These are phyloP conservation scores for Metarhizium robertsii DNA, from an alignment of 2,329 filamentous ascomycete species.

Conservation along the genomic window DNA sequence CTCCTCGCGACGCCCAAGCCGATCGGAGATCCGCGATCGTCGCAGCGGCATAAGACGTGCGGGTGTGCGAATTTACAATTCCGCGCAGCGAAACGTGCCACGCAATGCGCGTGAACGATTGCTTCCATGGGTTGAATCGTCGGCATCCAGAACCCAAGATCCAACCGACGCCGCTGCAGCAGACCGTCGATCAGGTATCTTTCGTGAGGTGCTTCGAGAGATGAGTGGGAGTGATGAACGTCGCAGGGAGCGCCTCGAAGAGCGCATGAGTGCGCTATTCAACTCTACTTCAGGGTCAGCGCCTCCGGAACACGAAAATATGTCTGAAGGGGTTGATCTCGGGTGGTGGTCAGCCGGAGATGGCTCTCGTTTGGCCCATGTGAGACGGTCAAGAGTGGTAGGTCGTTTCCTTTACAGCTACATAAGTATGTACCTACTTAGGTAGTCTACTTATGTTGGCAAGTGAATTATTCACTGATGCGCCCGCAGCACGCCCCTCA, in stretches of 20 bases:
- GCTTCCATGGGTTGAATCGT: slow-evolving; percentile 14
- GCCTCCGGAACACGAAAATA: slow-evolving; percentile 8
- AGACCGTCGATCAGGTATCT: slow-evolving; percentile 1
- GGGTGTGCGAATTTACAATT: slow-evolving; percentile 18
- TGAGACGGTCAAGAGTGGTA: slow-evolving; percentile 14
- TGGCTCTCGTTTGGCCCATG: slow-evolving; percentile 7
- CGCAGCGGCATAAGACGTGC: slow-evolving; percentile 14
- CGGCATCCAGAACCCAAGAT: slow-evolving; percentile 6
- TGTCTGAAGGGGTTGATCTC: slow-evolving; percentile 8
- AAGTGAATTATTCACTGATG: neutral
- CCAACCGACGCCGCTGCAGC: neutral
- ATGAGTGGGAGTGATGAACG: slow-evolving; percentile 14
- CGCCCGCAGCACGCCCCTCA: neutral
- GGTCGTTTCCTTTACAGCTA: slow-evolving; percentile 6
- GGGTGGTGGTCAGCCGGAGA: slow-evolving; percentile 17
- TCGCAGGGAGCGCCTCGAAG: slow-evolving; percentile 18
- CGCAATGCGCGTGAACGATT: slow-evolving; percentile 9
- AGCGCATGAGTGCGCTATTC: slow-evolving; percentile 18
- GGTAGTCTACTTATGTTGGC: neutral
- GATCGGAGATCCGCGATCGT: slow-evolving; percentile 22
- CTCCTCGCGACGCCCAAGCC: slow-evolving; percentile 29
- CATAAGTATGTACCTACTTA: too few species aligned
- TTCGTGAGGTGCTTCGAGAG: slow-evolving; percentile 6
- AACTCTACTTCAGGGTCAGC: slow-evolving; percentile 4
- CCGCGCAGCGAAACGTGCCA: slow-evolving; percentile 15